Conservation (phyloP, 225 moss, liverwort and hornwort genomes). For the Marchantia paleacea region DNA sequence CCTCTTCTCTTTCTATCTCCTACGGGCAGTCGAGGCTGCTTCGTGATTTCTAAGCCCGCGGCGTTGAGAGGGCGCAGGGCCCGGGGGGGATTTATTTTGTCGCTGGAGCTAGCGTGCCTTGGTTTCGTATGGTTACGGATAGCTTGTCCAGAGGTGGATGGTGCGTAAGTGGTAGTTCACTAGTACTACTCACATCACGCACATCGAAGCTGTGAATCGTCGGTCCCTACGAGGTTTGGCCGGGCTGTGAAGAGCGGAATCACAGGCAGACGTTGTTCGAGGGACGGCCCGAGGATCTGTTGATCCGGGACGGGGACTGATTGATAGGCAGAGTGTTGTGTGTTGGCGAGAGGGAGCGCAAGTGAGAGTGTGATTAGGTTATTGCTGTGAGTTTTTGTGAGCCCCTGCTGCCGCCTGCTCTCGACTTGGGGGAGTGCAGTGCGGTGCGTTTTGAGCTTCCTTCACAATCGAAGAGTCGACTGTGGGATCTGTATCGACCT, state of each 20-base stretch:
- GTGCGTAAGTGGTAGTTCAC: background rate
- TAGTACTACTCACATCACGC: background rate
- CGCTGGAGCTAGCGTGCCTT: slow-evolving; percentile 5
- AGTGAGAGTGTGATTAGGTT: slow-evolving; percentile 22
- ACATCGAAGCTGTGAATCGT: slow-evolving; percentile 4
- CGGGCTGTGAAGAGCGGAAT: slow-evolving; percentile 11
- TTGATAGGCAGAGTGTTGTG: background rate
- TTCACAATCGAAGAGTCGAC: background rate
- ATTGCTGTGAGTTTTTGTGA: background rate
- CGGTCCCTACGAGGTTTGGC: slow-evolving; percentile 8
- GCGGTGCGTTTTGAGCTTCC: background rate
- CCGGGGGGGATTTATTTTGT: background rate
- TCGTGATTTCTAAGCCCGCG: slow-evolving; percentile 1
- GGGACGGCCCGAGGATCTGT: background rate
- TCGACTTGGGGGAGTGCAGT: background rate
- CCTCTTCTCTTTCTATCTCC: slow-evolving; percentile 1
- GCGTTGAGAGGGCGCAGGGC: background rate
- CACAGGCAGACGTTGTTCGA: background rate
- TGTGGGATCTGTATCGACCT: background rate
- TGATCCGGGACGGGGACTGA: background rate
- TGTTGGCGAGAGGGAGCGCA: background rate
- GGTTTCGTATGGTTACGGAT: background rate
- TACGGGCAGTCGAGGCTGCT: background rate
- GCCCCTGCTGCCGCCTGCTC: background rate
- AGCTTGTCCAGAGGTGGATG: background rate